Conservation (phyloP, 75 land plant species). For the Cupressus sempervirens region DNA sequence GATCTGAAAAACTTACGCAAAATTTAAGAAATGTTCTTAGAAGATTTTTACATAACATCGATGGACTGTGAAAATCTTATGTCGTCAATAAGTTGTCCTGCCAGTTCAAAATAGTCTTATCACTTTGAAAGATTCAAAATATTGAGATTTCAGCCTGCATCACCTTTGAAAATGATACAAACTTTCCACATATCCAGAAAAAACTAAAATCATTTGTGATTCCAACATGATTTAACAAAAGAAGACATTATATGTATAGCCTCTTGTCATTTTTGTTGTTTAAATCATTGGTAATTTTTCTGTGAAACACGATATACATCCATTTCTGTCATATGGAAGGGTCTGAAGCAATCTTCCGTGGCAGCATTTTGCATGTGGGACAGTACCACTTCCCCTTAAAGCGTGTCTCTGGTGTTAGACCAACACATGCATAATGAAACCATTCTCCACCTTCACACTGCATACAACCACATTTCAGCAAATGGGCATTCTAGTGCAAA, state of each 20-base stretch:
- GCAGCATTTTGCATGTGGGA: slow-evolving; percentile 61
- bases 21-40: too few species aligned
- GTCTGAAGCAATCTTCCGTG: slow-evolving; percentile 18
- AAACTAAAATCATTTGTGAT: neutral
- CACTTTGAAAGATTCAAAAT: neutral
- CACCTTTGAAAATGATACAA: neutral
- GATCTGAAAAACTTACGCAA: too few species aligned
- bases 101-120: neutral
- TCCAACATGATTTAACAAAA: neutral
- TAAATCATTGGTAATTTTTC: neutral
- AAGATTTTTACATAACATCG: too few species aligned
- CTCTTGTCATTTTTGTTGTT: neutral
- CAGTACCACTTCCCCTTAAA: slow-evolving; percentile 98
- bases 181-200: neutral
- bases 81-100: neutral
- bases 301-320: neutral
- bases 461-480: neutral
- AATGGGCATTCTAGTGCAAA: neutral
- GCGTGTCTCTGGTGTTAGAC: slow-evolving; percentile 90
- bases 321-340: slow-evolving; percentile 19
- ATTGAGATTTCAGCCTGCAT: neutral
- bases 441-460: slow-evolving; percentile 99
- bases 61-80: too few species aligned
- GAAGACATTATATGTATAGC: neutral
- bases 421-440: slow-evolving; percentile 98